Evolutionary conservation across 331 rosid species (phyloP).

Genomic region (Rhamnella rubrinervis): DNA sequence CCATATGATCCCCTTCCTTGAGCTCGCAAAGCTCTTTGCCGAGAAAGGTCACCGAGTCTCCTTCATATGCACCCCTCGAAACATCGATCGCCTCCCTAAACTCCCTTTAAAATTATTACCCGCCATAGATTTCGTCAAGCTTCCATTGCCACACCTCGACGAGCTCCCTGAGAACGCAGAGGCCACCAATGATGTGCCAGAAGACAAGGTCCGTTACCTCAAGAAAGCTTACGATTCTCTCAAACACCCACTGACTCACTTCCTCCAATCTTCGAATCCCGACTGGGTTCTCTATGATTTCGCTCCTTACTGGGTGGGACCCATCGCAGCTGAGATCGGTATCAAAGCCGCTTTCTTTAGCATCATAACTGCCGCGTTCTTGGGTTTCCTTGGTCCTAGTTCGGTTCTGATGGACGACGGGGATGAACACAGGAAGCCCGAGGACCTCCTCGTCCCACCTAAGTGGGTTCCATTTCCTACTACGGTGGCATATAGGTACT

Average conservation of each 20-base stretch:
- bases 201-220: slow-evolving; percentile 17
- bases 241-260: slow-evolving; percentile 2
- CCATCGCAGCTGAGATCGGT: slow-evolving; percentile 15
- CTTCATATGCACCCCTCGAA: slow-evolving; percentile 22
- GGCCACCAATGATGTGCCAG: slow-evolving; percentile 27
- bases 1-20: slow-evolving; percentile 9
- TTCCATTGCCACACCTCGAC: slow-evolving; percentile 14
- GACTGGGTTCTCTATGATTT: slow-evolving; percentile 37
- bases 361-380: slow-evolving; percentile 24
- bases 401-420: slow-evolving; percentile 1
- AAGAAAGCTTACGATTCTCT: slow-evolving; percentile 26
- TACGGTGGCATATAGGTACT: background rate
- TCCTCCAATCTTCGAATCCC: slow-evolving; percentile 15
- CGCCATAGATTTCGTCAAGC: slow-evolving; percentile 11
- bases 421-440: background rate
- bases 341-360: slow-evolving; percentile 20
- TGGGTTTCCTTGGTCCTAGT: slow-evolving; percentile 26
- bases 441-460: background rate
- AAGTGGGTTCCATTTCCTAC: background rate
- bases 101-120: slow-evolving; percentile 5
- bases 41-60: slow-evolving; percentile 6
- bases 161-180: slow-evolving; percentile 23
- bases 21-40: slow-evolving; percentile 18
- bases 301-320: slow-evolving; percentile 35
- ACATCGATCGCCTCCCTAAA: slow-evolving; percentile 38